Evolutionary conservation across 2,329 filamentous ascomycete genomes (phyloP), one percentile per base, ranked within the genome.

Genomic region (Cladorrhinum sp.): DNA sequence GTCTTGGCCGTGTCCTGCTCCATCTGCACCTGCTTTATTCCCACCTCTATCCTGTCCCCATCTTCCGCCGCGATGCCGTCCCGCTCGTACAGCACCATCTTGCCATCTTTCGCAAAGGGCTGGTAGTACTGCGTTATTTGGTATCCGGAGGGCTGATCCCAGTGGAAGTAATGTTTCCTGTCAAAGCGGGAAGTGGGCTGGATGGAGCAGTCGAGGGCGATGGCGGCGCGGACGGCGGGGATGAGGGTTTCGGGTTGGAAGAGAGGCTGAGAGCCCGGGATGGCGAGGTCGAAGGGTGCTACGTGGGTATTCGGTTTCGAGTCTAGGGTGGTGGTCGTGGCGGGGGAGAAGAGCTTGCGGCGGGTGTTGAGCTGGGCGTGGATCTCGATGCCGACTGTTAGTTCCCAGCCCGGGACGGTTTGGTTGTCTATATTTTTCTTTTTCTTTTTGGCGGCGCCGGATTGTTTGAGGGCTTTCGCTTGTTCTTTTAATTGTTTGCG

Each of bases 1-100:
- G 94, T 97, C 76, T 98, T 98, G 66, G 93, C 95, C 0, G 95
- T 98, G 73, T 99, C 95, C 76, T 99, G 95, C 77, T 99, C 95
- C 79, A 99, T 88, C 75, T 99, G 95, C 8, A 99, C 84, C 74
- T 98, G 95, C 74, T 95, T 90, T 71, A 99, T 96, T 28, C 90
- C 88, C 55, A 99, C 82, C 0, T 79, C 81, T 20, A 96, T 76
- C n/a, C 81, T 76, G 18, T 88, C 80, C 0, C 89, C 89, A 68
- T 92, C 89, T 68, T 90, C 83, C 0, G 85, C 80, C 0, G 88
- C 87, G 63, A 96, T 91, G 1, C 92, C 93, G 71, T 97, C 94
- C 61, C 92, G 82, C 3, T 84, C 76, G 42, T 82, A 84, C 5
- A 99, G 79, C 0, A 80, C 83, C n/a, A 98, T 79, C 42, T 79